These are phyloP conservation scores for Saccharum officinarum DNA, from an alignment of 176 grass and related monocot species.

Conservation along the genomic window DNA sequence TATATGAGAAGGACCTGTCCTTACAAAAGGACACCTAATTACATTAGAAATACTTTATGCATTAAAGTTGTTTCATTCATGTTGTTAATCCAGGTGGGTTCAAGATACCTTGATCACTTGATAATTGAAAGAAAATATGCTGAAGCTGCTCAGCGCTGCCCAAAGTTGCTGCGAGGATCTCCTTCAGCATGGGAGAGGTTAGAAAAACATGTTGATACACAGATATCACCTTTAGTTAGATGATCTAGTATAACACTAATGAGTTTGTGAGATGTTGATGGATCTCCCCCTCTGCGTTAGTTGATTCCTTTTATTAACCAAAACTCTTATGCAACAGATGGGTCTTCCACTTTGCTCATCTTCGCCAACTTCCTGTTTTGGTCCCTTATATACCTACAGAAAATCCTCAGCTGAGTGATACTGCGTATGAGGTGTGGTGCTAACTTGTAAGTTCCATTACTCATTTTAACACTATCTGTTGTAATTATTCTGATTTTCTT, in stretches of 20 bases:
- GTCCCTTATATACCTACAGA: constrained; percentile 95
- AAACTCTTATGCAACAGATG: constrained; percentile 58
- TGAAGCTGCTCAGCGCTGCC: constrained; percentile 89
- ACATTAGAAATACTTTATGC: constrained; percentile 12
- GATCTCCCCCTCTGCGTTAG: constrained; percentile 25
- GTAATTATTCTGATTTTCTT: constrained; percentile 46
- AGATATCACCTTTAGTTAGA: not conserved
- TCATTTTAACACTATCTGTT: constrained; percentile 22
- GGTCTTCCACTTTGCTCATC: constrained; percentile 98
- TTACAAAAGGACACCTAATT: constrained; percentile 1
- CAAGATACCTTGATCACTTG: constrained; percentile 95
- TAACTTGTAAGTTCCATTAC: not conserved
- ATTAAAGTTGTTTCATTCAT: constrained; percentile 35
- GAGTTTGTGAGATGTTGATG: constrained; percentile 5
- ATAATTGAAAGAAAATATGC: constrained; percentile 95
- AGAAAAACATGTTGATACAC: constrained; percentile 38
- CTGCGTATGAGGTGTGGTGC: constrained; percentile 81
- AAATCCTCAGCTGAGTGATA: constrained; percentile 93
- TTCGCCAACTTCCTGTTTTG: constrained; percentile 92
- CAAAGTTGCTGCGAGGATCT: constrained; percentile 84
- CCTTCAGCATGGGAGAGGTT: constrained; percentile 97
- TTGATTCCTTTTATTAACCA: constrained; percentile 34
- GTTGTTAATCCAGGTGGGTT: constrained; percentile 67
- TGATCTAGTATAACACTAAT: not conserved
- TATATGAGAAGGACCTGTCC: not conserved